Base-by-base conservation (phyloP, 257 asterid species). In the Solanum raphanifolium region DNA sequence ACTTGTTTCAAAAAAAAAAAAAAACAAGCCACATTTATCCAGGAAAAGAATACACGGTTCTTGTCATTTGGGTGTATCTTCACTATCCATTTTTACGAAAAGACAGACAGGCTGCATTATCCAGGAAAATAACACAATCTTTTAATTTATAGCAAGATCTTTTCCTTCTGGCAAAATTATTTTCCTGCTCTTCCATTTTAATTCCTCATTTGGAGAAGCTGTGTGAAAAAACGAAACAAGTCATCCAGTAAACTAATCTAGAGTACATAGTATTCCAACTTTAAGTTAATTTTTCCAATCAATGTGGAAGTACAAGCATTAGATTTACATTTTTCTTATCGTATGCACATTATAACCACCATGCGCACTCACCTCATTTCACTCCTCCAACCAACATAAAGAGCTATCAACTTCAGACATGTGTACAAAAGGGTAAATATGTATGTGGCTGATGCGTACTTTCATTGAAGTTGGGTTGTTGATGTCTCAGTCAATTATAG, bases 21-120 rank as follows among this genome's bases (percentile, higher is more conserved):
- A 0, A 9, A 0, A 41, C 10, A 12, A 43, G 94, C 99, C 94
- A 93, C 94, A 93, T 65, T 84, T 83, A 87, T 79, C 48, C 21
- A 72, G 27, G 34, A 85, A 31, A 87, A 91, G 21, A 87, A 76
- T 87, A 25, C 90, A 87, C 15, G 62, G 74, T 75, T 87, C 66
- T 66, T 16, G 89, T 68, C 86, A 82, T 10, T 48, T 81, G 68
- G 81, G 29, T 9, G 43, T 68, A 29, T 48, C 43, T 48, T 48
- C 29, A 76, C 84, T 13, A 39, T 76, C 60, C 84, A 39, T 38
- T 76, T 39, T n/a, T 7, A 76, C 4, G 25, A 39, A 76, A 13
- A 78, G 23, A 13, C 83, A 75, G 52, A 23, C 1, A 10, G 0
- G 32, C 5, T 35, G 82, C 82, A 74, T 74, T 75, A 11, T 21